These are phyloP conservation scores for Pontederia paniculata DNA, from an alignment of 176 grass and related monocot species.

Conservation along the genomic window DNA sequence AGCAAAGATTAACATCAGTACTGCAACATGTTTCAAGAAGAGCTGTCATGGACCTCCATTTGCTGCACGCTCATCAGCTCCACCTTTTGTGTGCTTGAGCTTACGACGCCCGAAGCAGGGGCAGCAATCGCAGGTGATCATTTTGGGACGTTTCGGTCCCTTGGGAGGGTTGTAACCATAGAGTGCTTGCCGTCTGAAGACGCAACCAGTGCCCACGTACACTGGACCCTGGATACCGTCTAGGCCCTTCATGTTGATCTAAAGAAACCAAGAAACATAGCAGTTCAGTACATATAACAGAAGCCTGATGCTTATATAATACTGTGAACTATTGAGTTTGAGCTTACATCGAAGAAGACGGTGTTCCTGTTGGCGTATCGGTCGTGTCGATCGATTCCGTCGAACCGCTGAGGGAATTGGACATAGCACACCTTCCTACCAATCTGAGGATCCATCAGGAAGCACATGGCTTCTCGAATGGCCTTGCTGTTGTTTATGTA, in stretches of 20 bases:
- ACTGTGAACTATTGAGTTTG: background rate
- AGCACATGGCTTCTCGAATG: slow-evolving; percentile 90
- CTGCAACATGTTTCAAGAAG: background rate
- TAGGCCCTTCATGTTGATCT: slow-evolving; percentile 99
- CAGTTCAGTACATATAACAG: background rate
- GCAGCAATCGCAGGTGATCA: slow-evolving; percentile 96
- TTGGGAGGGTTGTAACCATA: slow-evolving; percentile 98
- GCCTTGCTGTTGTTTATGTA: slow-evolving; percentile 99
- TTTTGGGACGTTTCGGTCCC: slow-evolving; percentile 80
- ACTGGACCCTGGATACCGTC: slow-evolving; percentile 95
- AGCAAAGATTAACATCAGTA: background rate
- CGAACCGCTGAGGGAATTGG: slow-evolving; percentile 98
- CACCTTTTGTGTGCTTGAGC: slow-evolving; percentile 50
- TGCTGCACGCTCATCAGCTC: slow-evolving; percentile 31
- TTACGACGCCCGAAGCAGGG: slow-evolving; percentile 83
- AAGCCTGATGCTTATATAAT: background rate
- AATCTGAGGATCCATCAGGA: slow-evolving; percentile 92
- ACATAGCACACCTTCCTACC: slow-evolving; percentile 84
- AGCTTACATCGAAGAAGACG: slow-evolving; percentile 90
- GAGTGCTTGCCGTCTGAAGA: slow-evolving; percentile 86
- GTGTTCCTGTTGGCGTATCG: slow-evolving; percentile 97
- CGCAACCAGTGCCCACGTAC: slow-evolving; percentile 90
- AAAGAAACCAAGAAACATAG: background rate
- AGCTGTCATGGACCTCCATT: slow-evolving; percentile 36
- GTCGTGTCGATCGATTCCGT: slow-evolving; percentile 82